Evolutionary conservation across 2,329 filamentous ascomycete species (phyloP), one percentile per base, ranked within the genome.

Genomic region (Raffaelea ambrosiae): DNA sequence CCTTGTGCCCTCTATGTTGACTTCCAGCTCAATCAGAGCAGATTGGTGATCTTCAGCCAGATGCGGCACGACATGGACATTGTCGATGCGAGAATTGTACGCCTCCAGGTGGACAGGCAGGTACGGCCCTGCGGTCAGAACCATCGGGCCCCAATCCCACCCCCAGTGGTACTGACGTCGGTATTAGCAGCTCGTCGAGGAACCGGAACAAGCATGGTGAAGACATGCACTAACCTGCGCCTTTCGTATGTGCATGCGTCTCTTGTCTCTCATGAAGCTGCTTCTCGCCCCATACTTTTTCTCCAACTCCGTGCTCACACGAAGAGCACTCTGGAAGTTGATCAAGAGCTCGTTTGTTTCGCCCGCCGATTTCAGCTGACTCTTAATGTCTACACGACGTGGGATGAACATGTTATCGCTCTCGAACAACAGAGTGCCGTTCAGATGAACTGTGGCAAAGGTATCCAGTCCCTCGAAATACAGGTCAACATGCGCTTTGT

Each of bases 391-490:
- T n/a, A 81, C 61, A 0, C 78, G 69, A 53, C 83, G 69, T 9
- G 72, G 67, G 14, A 80, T 57, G 56, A 80, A 83, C 79, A 83
- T 83, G 60, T 83, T 83, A 52, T 81, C 74, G 16, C 73, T 72
- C 52, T 70, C 61, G 16, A 83, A 63, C 11, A 83, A 72, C 23
- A 66, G 58, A 1, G 64, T 57, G 10, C 68, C 74, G 54, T 83
- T 81, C 13, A 84, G 66, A 11, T 57, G 67, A 36, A 82, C 76
- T 0, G 68, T 75, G 1, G 79, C 76, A 53, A 79, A 81, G 0
- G 79, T 84, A 56, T 83, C 80, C 1, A 84, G 69, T 0, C 80
- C 80, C 53, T 82, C 73, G 50, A 83, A 81, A 8, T 78, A 73
- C 8, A 83, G 63, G 16, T 76, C 70, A 20, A 68, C 5, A n/a